Evolutionary conservation across 73 alveolate genomes (phyloP).

Genomic region (Strombidium stylifer): DNA sequence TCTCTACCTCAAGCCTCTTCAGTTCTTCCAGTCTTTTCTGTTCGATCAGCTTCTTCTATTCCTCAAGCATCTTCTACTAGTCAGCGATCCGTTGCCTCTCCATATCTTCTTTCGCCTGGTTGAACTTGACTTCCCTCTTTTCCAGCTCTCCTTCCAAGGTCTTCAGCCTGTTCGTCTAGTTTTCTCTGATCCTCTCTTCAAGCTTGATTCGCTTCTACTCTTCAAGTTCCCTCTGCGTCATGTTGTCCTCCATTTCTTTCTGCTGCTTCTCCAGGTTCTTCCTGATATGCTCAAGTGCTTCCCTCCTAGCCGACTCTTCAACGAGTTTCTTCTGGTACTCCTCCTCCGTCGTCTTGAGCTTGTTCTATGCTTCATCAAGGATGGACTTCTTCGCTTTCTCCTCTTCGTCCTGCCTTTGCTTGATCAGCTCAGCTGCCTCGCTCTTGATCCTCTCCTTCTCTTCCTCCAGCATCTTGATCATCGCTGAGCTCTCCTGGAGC

Average conservation of each 20-base stretch:
- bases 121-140: no score
- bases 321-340: background rate
- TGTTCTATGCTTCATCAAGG: background rate
- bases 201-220: background rate
- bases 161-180: background rate
- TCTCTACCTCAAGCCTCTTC: background rate
- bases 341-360: background rate
- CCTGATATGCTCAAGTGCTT: background rate
- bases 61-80: background rate
- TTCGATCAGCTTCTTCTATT: background rate
- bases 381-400: background rate
- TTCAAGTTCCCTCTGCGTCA: conserved; percentile 1
- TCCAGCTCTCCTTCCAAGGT: background rate
- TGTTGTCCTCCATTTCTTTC: conserved; percentile 4
- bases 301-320: background rate
- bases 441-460: background rate
- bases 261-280: background rate
- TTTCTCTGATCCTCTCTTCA: background rate
- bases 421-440: background rate
- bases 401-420: conserved; percentile 14
- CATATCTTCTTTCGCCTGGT: no score
- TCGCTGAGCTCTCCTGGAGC: no score
- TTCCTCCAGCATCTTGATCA: background rate
- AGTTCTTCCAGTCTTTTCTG: conserved; percentile 4
- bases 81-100: no score